Evolutionary conservation across 116 monocot genomes (phyloP), one percentile per base, ranked within the genome.

Genomic region (Papilionanthe hybrid): DNA sequence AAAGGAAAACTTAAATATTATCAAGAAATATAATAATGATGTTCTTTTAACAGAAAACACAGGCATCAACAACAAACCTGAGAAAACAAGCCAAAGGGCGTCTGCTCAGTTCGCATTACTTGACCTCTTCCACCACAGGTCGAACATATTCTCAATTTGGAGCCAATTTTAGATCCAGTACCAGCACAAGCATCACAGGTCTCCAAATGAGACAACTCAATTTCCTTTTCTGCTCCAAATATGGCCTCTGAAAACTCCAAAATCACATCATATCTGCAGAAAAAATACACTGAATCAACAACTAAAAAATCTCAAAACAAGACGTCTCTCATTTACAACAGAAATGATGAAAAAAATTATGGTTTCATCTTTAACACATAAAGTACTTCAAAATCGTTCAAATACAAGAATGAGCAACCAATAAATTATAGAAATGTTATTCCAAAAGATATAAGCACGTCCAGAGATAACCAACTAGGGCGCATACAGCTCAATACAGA

Each of bases 61-160:
- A 23, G 71, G 17, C 44, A 12, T 66, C 28, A 37, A 0, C 23
- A 7, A 0, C 48, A 68, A 77, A 97, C 97, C 92, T 97, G 97
- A 29, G 97, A 97, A 81, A 97, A 97, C 72, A 94, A 77, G 44
- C 97, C 97, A 86, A 96, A 97, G 69, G 97, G 94, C 84, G 97
- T 97, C 85, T 97, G 94, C 83, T 97, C 97, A 53, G 97, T 97
- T 83, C 91, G 84, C 97, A 97, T 97, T 45, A 96, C 94, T 85
- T 96, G 96, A 37, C 96, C 96, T 85, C 96, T 86, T 81, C 96
- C 96, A 77, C 96, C 96, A 86, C 96, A 96, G 28, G 97, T 91
- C 28, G 90, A 86, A 55, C 97, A 97, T 82, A 92, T 79, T 88
- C 88, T 89, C 91, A 93, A 87, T 76, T 91, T 94, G 67, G 97